These are phyloP conservation scores for Cafeteria roenbergensis DNA, from an alignment of 108 stramenopile species.

Conservation along the genomic window DNA sequence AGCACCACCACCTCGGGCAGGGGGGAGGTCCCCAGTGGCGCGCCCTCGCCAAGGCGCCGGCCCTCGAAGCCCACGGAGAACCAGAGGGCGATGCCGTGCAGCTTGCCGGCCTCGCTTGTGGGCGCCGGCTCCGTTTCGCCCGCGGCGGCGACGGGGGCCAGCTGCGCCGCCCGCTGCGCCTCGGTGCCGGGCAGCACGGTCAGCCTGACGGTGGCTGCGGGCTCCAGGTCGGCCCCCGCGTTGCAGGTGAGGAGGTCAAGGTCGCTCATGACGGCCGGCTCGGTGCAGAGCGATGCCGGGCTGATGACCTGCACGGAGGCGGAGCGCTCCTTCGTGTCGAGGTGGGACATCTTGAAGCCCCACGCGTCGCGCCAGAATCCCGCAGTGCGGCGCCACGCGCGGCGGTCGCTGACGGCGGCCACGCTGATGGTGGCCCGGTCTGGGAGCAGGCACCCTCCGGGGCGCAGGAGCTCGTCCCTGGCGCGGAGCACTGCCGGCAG, in stretches of 20 bases:
- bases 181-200: neutral
- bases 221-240: constrained; percentile 7
- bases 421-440: constrained; percentile 17
- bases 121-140: neutral
- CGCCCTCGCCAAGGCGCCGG: neutral
- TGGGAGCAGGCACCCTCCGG: constrained; percentile 26
- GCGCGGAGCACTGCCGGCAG: constrained; percentile 32
- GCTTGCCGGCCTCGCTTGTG: neutral
- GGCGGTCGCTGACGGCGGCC: constrained; percentile 10
- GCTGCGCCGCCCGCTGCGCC: neutral
- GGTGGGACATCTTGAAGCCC: constrained; percentile 15
- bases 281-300: constrained; percentile 9
- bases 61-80: neutral
- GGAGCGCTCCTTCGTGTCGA: neutral
- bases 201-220: neutral
- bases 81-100: neutral
- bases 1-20: neutral
- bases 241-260: constrained; percentile 4
- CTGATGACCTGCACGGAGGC: constrained; percentile 14
- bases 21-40: neutral
- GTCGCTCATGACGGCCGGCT: neutral
- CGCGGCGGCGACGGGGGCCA: too few species aligned
- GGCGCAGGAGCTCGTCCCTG: constrained; percentile 22
- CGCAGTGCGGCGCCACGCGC: neutral
- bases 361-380: constrained; percentile 16